Conservation (phyloP, 1,284 basidiomycete genomes). For the Apiotrichum sp. region DNA sequence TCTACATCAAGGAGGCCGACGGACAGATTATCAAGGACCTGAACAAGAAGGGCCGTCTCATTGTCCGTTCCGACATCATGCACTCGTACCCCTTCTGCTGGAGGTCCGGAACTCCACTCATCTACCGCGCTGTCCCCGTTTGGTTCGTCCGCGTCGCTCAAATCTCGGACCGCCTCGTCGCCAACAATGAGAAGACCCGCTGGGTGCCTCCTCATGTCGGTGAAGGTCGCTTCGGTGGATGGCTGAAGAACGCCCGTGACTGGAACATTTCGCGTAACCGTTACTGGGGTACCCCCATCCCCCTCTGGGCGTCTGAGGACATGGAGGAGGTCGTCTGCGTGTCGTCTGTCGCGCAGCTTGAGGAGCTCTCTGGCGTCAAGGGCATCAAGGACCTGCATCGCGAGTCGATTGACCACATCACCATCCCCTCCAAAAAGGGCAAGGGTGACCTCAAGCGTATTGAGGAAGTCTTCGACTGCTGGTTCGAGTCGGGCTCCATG, state of each 20-base stretch:
- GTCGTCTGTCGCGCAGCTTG: constrained; percentile 82
- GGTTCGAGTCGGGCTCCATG: constrained; percentile 99
- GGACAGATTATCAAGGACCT: constrained; percentile 88
- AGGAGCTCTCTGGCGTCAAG: constrained; percentile 75
- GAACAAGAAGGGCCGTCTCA: constrained; percentile 79
- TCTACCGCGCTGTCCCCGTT: constrained; percentile 91
- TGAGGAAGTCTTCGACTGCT: constrained; percentile 98
- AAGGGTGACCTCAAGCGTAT: constrained; percentile 85
- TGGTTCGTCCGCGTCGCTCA: constrained; percentile 94
- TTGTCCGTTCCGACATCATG: constrained; percentile 78
- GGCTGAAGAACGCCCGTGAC: constrained; percentile 94
- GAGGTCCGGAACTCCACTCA: constrained; percentile 90
- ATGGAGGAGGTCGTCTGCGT: constrained; percentile 86
- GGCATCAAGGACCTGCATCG: constrained; percentile 91
- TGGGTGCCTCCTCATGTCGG: constrained; percentile 93
- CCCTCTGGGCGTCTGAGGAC: constrained; percentile 93
- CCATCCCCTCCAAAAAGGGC: constrained; percentile 86
- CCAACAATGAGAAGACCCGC: constrained; percentile 83
- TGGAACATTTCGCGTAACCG: constrained; percentile 99
- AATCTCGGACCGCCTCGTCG: constrained; percentile 76
- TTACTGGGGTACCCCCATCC: constrained; percentile 98
- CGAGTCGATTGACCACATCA: constrained; percentile 92
- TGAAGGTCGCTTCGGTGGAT: constrained; percentile 91
- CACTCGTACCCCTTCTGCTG: constrained; percentile 98
- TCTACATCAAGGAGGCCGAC: constrained; percentile 91